Evolutionary conservation across 208 protist species (phyloP).

Genomic region (Trypanosoma avium): DNA sequence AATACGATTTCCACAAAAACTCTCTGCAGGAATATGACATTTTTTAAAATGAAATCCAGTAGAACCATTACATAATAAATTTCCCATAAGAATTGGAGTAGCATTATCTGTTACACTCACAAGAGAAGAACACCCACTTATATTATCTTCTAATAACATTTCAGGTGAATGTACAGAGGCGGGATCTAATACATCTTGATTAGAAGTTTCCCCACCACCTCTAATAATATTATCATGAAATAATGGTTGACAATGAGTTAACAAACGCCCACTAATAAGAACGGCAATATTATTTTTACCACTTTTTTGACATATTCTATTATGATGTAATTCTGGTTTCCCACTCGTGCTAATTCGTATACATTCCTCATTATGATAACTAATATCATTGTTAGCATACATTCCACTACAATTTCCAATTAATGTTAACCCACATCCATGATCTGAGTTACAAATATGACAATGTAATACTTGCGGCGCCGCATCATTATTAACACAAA

Average conservation of each 20-base stretch:
- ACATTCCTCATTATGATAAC: constrained; percentile 36
- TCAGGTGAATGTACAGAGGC: constrained; percentile 12
- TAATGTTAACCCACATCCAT: constrained; percentile 33
- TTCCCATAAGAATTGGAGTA: constrained; percentile 27
- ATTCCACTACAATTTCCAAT: constrained; percentile 32
- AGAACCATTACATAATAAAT: constrained; percentile 40
- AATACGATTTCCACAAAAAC: constrained; percentile 40
- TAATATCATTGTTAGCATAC: constrained; percentile 43
- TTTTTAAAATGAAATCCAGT: constrained; percentile 36
- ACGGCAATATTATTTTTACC: constrained; percentile 20
- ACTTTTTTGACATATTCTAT: constrained; percentile 35
- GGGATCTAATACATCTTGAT: constrained; percentile 25
- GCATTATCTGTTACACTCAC: constrained; percentile 31
- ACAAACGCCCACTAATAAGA: constrained; percentile 30
- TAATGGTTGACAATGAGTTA: constrained; percentile 12
- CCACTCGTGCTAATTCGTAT: constrained; percentile 33
- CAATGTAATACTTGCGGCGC: constrained; percentile 34
- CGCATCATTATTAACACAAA: constrained; percentile 39
- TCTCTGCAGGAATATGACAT: constrained; percentile 21
- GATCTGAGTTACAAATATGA: constrained; percentile 32
- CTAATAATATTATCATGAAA: constrained; percentile 49
- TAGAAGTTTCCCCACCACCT: constrained; percentile 23
- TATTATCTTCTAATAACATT: constrained; percentile 16
- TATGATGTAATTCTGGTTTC: constrained; percentile 28
- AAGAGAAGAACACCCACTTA: constrained; percentile 18